Evolutionary conservation across 164 flowering plant species (phyloP), one percentile per base, ranked within the genome.

Genomic region (Nelumbo lutea): DNA sequence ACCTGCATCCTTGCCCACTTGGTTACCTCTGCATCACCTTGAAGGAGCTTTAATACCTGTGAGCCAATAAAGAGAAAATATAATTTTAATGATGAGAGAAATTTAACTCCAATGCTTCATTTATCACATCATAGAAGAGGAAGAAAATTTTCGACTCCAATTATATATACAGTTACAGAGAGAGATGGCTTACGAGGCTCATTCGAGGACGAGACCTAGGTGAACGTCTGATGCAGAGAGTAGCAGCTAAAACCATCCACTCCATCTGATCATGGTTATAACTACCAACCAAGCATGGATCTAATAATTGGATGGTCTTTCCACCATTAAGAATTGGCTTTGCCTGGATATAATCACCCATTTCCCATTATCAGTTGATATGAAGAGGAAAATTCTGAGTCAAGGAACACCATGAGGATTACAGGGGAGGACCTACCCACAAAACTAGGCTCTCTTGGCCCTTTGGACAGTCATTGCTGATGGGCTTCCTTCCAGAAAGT

Each of bases 391-490:
- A 62, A 59, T 43, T 55, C 0, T 66, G 66, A 50, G 27, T 11
- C 7, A 60, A 60, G 59, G 44, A 56, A 59, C 45, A 13, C 58
- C 42, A 63, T 27, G 15, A 62, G 56, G 42, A n/a, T 9, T 42
- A 60, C 27, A 6, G 5, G 38, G 5, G 38, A 70, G 61, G 45
- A 77, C 93, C 64, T 88, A 92, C 99, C 99, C 98, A 95, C 89
- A 90, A 86, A 65, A 95, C 93, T 63, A 95, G 77, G 86, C 99
- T 95, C 83, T 88, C 89, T 74, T 85, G 88, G 68, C 97, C 97
- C 70, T 92, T 90, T 38, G 94, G 94, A 63, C 48, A 77, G 46
- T 85, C 90, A 64, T 67, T 85, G 79, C 81, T 79, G 67, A 95
- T 89, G 5, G 99, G 98, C 71, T 90, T 95, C 79, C 94, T 84